Conservation (phyloP, 164 flowering plant genomes). For the Chimonanthus praecox region DNA sequence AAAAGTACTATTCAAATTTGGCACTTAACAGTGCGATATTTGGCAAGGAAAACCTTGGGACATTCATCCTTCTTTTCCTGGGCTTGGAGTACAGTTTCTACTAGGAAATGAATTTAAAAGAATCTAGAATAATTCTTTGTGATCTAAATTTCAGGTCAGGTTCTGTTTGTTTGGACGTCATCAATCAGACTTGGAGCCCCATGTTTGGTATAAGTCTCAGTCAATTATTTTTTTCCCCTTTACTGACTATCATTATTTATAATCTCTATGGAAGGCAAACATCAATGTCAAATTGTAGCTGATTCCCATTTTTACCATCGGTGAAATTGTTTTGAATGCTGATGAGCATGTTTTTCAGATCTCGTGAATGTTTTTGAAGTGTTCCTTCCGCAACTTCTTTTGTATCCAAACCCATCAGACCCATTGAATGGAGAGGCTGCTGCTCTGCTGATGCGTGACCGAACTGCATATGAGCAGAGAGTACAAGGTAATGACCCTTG, state of each 20-base stretch:
- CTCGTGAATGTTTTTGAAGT: slow-evolving; percentile 91
- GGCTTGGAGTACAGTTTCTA: neutral
- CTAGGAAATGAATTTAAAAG: neutral
- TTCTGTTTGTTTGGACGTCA: slow-evolving; percentile 93
- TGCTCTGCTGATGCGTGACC: slow-evolving; percentile 90
- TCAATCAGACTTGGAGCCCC: slow-evolving; percentile 98
- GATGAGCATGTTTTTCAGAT: slow-evolving; percentile 34
- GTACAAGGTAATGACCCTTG: slow-evolving; percentile 58
- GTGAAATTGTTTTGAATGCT: slow-evolving; percentile 8
- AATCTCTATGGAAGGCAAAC: neutral
- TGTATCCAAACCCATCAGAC: slow-evolving; percentile 90
- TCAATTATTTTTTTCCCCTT: neutral
- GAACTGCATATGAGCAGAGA: slow-evolving; percentile 62
- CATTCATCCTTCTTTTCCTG: neutral
- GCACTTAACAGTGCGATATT: neutral
- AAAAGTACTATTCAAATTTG: no score
- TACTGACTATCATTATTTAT: neutral
- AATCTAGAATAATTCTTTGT: neutral
- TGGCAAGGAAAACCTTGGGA: neutral
- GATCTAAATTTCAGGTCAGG: slow-evolving; percentile 70
- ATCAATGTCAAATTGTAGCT: neutral
- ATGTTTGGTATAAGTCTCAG: slow-evolving; percentile 68
- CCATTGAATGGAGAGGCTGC: slow-evolving; percentile 98
- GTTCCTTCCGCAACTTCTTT: slow-evolving; percentile 94
- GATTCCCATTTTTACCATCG: neutral